These are phyloP conservation scores for Tulasnella sp. DNA, from an alignment of 768 basidiomycete genomes.

Conservation along the genomic window DNA sequence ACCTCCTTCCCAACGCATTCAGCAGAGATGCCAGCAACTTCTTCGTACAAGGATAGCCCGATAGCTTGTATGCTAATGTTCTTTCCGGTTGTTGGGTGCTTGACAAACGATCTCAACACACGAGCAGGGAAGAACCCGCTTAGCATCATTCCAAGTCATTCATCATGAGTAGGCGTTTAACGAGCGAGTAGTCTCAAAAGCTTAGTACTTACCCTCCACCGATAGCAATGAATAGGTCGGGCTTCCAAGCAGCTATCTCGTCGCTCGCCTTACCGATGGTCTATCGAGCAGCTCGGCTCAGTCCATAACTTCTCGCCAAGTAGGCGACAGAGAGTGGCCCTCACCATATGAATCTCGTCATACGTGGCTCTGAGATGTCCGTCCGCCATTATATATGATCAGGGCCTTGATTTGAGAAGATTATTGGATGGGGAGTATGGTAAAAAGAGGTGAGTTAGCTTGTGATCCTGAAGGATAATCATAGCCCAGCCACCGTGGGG, in stretches of 20 bases:
- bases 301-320: background rate
- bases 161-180: conserved; percentile 4
- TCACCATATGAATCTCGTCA: conserved; percentile 71
- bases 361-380: conserved; percentile 69
- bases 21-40: conserved; percentile 60
- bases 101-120: conserved; percentile 73
- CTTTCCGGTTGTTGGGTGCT: conserved; percentile 53
- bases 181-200: too few species aligned
- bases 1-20: conserved; percentile 77
- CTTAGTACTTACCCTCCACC: conserved; percentile 33
- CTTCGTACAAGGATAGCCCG: conserved; percentile 90
- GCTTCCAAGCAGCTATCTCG: conserved; percentile 70
- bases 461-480: too few species aligned
- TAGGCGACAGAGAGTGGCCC: background rate
- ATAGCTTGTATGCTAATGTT: conserved; percentile 93
- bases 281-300: conserved; percentile 23
- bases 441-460: too few species aligned
- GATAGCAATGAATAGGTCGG: conserved; percentile 78
- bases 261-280: conserved; percentile 59
- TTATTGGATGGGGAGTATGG: too few species aligned
- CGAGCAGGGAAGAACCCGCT: conserved; percentile 67
- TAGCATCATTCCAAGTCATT: conserved; percentile 10
- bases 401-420: background rate
- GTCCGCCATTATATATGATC: conserved; percentile 15
- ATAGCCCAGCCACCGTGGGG: background rate